These are phyloP conservation scores for Linnemannia zychae DNA, from an alignment of 192 early-diverging fungal genomes.

Conservation along the genomic window DNA sequence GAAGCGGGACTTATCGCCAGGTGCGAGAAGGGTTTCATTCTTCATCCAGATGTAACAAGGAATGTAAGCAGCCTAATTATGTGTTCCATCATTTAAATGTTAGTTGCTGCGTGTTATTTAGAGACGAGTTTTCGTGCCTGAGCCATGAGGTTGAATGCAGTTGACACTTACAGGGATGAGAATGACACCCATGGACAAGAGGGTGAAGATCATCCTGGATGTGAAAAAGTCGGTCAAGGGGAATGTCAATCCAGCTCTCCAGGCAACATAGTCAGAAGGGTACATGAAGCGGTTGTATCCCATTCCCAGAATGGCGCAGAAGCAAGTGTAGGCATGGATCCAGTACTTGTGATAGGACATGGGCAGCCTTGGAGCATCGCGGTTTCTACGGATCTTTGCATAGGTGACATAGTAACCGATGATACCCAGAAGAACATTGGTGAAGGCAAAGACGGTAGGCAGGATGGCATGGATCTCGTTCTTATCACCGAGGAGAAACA, in stretches of 20 bases:
- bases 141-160: too few species aligned
- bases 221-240: constrained; percentile 48
- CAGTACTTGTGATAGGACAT: constrained; percentile 49
- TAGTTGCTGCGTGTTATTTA: too few species aligned
- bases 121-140: too few species aligned
- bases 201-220: constrained; percentile 40
- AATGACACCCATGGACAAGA: constrained; percentile 47
- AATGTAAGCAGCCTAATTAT: constrained; percentile 24
- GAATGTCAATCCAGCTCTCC: constrained; percentile 35
- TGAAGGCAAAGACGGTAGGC: constrained; percentile 53
- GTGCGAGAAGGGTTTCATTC: constrained; percentile 17
- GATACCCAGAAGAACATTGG: constrained; percentile 50
- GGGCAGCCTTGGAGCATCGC: constrained; percentile 1
- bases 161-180: constrained; percentile 49
- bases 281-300: constrained; percentile 56
- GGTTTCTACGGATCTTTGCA: constrained; percentile 23
- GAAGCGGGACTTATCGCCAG: constrained; percentile 42
- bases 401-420: constrained; percentile 55
- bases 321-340: constrained; percentile 54
- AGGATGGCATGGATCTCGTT: constrained; percentile 53
- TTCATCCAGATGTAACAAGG: constrained; percentile 32
- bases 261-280: constrained; percentile 44
- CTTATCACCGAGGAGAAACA: constrained; percentile 57
- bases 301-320: constrained; percentile 52
- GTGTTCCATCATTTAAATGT: background rate